These are phyloP conservation scores for Edaphochlamys debaryana DNA, from an alignment of 139 green algal species.

Conservation along the genomic window DNA sequence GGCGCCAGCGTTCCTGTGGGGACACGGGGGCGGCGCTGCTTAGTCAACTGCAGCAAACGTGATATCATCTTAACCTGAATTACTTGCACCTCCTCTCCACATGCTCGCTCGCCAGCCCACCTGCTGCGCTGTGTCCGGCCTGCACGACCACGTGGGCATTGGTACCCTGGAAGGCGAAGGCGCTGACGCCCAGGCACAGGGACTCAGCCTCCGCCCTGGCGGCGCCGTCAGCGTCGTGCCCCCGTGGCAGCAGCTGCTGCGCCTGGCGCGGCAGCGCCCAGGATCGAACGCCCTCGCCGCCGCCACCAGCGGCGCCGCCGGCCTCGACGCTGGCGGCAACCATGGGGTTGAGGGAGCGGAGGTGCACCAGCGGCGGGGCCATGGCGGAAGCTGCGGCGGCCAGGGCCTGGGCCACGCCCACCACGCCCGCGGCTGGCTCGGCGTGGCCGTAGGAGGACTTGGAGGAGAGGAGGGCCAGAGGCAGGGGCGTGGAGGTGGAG, in stretches of 20 bases:
- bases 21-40: neutral
- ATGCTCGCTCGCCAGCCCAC: too few relatives aligned
- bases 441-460: constrained; percentile 82
- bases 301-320: too few relatives aligned
- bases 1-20: too few relatives aligned
- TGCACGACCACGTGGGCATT: constrained; percentile 74
- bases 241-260: neutral
- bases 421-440: constrained; percentile 78
- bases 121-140: neutral
- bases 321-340: constrained; percentile 46
- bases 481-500: neutral
- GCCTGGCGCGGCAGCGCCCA: constrained; percentile 23
- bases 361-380: constrained; percentile 63
- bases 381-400: neutral
- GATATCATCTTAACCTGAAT: too few relatives aligned
- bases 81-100: too few relatives aligned
- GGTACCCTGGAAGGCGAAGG: constrained; percentile 87
- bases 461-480: constrained; percentile 62
- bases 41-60: too few relatives aligned
- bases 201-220: neutral
- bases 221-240: neutral
- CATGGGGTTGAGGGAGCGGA: constrained; percentile 74
- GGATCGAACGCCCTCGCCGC: too few relatives aligned
- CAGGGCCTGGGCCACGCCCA: constrained; percentile 38
- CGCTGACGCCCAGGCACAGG: constrained; percentile 58